Conservation (phyloP, 2,329 filamentous ascomycete species). For the Chaetomium sp. region DNA sequence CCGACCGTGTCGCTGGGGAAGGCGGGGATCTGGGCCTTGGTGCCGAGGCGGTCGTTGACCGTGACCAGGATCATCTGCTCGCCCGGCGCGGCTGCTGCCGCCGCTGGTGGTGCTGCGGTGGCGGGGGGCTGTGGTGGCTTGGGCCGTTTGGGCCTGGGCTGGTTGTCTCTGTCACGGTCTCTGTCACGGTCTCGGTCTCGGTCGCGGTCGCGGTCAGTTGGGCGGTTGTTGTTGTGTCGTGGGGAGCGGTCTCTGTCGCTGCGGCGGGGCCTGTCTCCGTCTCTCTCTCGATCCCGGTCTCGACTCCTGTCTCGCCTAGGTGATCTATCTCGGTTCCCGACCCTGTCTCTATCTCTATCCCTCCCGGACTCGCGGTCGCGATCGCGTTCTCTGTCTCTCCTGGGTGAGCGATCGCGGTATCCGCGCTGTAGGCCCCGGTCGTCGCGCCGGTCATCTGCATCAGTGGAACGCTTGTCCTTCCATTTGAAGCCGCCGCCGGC, state of each 20-base stretch:
- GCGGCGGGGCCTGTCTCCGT: slow-evolving; percentile 35
- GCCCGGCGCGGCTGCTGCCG: slow-evolving; percentile 26
- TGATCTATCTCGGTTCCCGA: slow-evolving; percentile 37
- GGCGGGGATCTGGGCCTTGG: slow-evolving; percentile 92
- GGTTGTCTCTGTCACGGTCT: slow-evolving; percentile 36
- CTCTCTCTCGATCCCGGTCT: slow-evolving; percentile 36
- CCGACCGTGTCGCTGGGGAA: slow-evolving; percentile 80
- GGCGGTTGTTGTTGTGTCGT: slow-evolving; percentile 33
- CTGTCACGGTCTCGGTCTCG: too few relatives aligned
- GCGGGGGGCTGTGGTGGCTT: slow-evolving; percentile 32
- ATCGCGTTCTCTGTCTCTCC: slow-evolving; percentile 27
- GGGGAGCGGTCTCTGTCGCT: slow-evolving; percentile 39
- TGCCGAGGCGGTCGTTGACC: slow-evolving; percentile 92
- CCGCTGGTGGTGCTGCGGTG: slow-evolving; percentile 36
- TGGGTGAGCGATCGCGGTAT: slow-evolving; percentile 38
- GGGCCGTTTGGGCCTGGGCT: slow-evolving; percentile 35
- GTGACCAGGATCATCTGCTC: slow-evolving; percentile 93
- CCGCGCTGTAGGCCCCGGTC: slow-evolving; percentile 34
- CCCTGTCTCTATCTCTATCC: slow-evolving; percentile 40
- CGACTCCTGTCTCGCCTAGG: slow-evolving; percentile 37
- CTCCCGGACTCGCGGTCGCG: slow-evolving; percentile 27
- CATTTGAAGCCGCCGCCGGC: slow-evolving; percentile 36
- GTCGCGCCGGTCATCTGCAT: slow-evolving; percentile 30
- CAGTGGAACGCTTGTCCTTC: slow-evolving; percentile 37
- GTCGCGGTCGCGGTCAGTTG: slow-evolving; percentile 42